A percentile compares a stretch with the other conserved stretches of the same genome.
Conservation (phyloP, 1,139 yeast genomes). For the Suhomyces terraborum region DNA sequence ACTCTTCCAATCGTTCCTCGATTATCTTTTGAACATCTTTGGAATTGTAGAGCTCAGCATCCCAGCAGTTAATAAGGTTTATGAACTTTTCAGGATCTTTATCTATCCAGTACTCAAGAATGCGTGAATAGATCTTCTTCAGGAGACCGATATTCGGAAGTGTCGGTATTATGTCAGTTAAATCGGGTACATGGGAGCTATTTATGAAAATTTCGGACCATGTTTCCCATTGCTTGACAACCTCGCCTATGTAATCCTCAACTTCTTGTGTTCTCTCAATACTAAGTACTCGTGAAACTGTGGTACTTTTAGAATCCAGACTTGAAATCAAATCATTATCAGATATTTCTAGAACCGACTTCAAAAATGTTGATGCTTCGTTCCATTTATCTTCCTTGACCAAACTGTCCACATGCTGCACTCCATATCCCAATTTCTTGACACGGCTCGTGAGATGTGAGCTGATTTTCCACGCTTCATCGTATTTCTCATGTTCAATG, state of each 20-base stretch:
- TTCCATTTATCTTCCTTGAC: slow-evolving; percentile 52
- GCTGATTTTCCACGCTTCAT: slow-evolving; percentile 79
- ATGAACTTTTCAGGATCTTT: slow-evolving; percentile 38
- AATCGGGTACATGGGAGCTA: slow-evolving; percentile 45
- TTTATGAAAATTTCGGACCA: slow-evolving; percentile 61
- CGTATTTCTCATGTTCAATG: slow-evolving; percentile 50
- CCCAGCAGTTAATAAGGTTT: slow-evolving; percentile 58
- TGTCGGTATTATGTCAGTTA: slow-evolving; percentile 59
- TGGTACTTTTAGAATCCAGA: slow-evolving; percentile 34
- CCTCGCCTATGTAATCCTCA: slow-evolving; percentile 33
- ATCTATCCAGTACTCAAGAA: slow-evolving; percentile 53
- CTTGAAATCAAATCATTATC: slow-evolving; percentile 10
- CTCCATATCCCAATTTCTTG: slow-evolving; percentile 62
- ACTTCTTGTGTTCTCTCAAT: slow-evolving; percentile 25
- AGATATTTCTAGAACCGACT: slow-evolving; percentile 30
- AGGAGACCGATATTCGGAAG: slow-evolving; percentile 26
- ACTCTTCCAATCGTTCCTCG: slow-evolving; percentile 38
- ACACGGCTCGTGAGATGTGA: slow-evolving; percentile 52
- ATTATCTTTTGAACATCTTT: slow-evolving; percentile 47
- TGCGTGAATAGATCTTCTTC: slow-evolving; percentile 48
- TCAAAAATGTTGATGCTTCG: slow-evolving; percentile 55
- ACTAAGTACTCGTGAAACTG: slow-evolving; percentile 13
- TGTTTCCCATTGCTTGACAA: slow-evolving; percentile 62
- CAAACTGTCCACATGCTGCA: slow-evolving; percentile 60
- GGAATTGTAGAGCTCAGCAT: slow-evolving; percentile 53